A percentile compares a stretch with the other conserved stretches of the same genome.
Conservation (phyloP, 2,329 filamentous ascomycete genomes). For the Colletotrichum lini region DNA sequence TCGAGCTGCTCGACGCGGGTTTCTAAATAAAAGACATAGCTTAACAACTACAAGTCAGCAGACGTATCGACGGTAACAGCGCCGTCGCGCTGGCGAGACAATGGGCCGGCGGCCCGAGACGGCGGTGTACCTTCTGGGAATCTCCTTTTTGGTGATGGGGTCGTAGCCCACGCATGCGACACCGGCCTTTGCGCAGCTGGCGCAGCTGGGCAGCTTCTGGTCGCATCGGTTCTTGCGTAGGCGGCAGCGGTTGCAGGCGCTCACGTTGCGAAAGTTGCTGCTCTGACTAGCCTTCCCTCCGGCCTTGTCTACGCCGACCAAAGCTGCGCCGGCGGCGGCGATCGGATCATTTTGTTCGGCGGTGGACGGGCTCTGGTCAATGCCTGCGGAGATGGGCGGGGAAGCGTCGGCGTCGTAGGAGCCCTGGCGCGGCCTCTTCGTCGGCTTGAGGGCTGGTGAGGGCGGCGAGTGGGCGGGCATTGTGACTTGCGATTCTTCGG, state of each 20-base stretch:
- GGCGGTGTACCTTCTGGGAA: constrained; percentile 82
- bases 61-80: not conserved
- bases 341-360: constrained; percentile 47
- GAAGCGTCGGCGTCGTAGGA: constrained; percentile 64
- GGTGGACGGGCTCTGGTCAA: constrained; percentile 53
- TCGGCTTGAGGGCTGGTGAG: constrained; percentile 65
- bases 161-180: constrained; percentile 96
- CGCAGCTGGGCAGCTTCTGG: constrained; percentile 90
- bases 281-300: constrained; percentile 68
- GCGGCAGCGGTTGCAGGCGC: constrained; percentile 93
- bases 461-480: constrained; percentile 66
- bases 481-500: constrained; percentile 30
- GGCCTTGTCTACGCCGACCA: constrained; percentile 47
- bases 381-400: constrained; percentile 51
- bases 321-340: constrained; percentile 47
- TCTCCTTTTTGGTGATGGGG: constrained; percentile 95
- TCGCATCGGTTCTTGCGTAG: constrained; percentile 96
- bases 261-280: constrained; percentile 86
- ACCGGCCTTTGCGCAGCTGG: constrained; percentile 92
- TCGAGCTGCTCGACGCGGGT: constrained; percentile 89
- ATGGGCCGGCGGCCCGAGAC: not conserved
- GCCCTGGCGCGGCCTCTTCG: constrained; percentile 70
- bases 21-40: constrained; percentile 96
- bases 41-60: constrained; percentile 50
- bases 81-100: not conserved